A percentile compares a stretch with the other conserved stretches of the same genome.
Evolutionary conservation across 2,329 filamentous ascomycete species (phyloP).

Genomic region (Diaporthe sp.): DNA sequence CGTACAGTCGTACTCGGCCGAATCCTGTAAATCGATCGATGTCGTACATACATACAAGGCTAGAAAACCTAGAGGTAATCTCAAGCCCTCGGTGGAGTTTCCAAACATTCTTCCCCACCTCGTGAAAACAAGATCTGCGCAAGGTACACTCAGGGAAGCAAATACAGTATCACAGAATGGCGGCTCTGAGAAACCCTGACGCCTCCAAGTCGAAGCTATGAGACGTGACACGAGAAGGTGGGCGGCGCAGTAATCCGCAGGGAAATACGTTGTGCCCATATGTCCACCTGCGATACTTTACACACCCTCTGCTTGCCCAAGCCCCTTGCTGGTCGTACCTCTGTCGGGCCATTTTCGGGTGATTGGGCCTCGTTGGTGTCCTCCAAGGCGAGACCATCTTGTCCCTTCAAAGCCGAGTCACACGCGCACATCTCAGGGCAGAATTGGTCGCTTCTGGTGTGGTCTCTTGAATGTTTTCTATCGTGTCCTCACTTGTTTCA

Average conservation of each 20-base stretch:
- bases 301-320: too few relatives aligned
- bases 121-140: background rate
- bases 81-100: too few relatives aligned
- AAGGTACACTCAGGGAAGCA: background rate
- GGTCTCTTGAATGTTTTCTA: background rate
- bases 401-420: background rate
- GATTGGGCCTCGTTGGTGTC: background rate
- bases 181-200: background rate
- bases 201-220: background rate
- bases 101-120: background rate
- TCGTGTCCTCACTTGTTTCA: background rate
- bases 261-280: background rate
- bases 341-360: background rate
- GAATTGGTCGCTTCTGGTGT: background rate
- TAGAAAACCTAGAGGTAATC: background rate
- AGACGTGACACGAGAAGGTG: background rate
- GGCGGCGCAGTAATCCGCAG: background rate
- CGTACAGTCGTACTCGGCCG: background rate
- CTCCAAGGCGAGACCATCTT: background rate
- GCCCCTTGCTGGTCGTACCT: background rate
- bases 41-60: background rate
- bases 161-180: background rate
- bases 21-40: conserved; percentile 4
- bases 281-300: background rate
- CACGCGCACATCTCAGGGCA: background rate